Base-by-base conservation (phyloP, 2,329 filamentous ascomycete species). In the Cladosporium sp. region DNA sequence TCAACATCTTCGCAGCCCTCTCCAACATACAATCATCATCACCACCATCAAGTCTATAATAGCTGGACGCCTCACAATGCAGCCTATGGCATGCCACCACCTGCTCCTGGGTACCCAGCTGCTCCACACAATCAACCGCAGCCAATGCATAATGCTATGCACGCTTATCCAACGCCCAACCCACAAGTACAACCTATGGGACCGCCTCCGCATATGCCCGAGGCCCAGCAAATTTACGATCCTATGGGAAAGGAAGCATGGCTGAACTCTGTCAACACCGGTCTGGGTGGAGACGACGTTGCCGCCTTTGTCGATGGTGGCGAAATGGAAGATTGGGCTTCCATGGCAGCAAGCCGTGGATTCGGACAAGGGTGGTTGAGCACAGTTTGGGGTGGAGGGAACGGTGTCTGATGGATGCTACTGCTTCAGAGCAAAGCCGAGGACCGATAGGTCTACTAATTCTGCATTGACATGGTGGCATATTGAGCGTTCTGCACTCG, bases 231-330 rank as follows among this genome's bases (percentile, higher is more conserved):
- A 43, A 45, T 61, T 7, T 67, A 68, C 67, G 64, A 67, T 55
- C 60, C 64, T 5, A 61, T 63, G 39, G 63, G 66, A 22, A 70
- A 70, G 47, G 71, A 74, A 30, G 63, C 66, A 1, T 75, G 73
- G 73, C 63, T 73, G 2, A 67, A 68, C 55, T 70, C 65, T 15
- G 59, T 76, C 38, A 69, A 75, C 17, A 73, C 70, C 7, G 63
- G 67, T 1, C 70, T 76, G 39, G 70, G 72, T 11, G 73, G 72
- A n/a, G 73, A 75, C 56, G 74, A 76, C 59, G 63, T 76, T 14
- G 73, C 73, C 8, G 73, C 73, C 5, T 76, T 76, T 60, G 71
- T 73, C 12, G 72, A 73, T 40, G 74, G 73, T 7, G 71, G 66
- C 19, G 70, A 72, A 43, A 67, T 72, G 59, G 64, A 67, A 14